Evolutionary conservation across 306 rosid species (phyloP).

Genomic region (Trifolium fragiferum): DNA sequence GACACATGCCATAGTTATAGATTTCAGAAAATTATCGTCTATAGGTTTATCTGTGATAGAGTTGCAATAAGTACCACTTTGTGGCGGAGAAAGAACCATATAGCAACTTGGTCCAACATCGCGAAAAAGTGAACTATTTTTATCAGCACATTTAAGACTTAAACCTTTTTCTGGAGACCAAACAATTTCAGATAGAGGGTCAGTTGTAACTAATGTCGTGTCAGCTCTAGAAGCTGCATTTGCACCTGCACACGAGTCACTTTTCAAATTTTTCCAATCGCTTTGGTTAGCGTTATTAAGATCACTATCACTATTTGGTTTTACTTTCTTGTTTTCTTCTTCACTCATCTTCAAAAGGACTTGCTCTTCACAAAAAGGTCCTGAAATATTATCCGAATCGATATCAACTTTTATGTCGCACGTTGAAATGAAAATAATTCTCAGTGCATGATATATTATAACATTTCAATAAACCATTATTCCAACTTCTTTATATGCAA

Average conservation of each 20-base stretch:
- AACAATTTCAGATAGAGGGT: slow-evolving; percentile 85
- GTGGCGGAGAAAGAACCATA: slow-evolving; percentile 49
- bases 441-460: slow-evolving; percentile 20
- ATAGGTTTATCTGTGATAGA: slow-evolving; percentile 47
- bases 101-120: slow-evolving; percentile 65
- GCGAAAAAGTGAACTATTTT: slow-evolving; percentile 50
- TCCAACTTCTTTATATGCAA: background rate
- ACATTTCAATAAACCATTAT: slow-evolving; percentile 22
- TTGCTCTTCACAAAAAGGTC: slow-evolving; percentile 49
- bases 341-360: slow-evolving; percentile 64
- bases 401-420: slow-evolving; percentile 42
- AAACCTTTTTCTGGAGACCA: slow-evolving; percentile 86
- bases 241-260: slow-evolving; percentile 97
- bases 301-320: slow-evolving; percentile 63
- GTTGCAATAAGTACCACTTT: slow-evolving; percentile 43
- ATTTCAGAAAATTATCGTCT: slow-evolving; percentile 42
- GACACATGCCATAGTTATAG: slow-evolving; percentile 40
- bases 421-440: slow-evolving; percentile 17
- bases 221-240: slow-evolving; percentile 80
- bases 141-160: slow-evolving; percentile 67
- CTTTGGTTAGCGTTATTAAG: slow-evolving; percentile 59
- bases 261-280: slow-evolving; percentile 54
- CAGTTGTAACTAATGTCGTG: slow-evolving; percentile 57
- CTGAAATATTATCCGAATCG: slow-evolving; percentile 57
- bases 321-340: slow-evolving; percentile 54